Evolutionary conservation across 345 rosid genomes (phyloP).

Genomic region (Sisymbrium altissimum): DNA sequence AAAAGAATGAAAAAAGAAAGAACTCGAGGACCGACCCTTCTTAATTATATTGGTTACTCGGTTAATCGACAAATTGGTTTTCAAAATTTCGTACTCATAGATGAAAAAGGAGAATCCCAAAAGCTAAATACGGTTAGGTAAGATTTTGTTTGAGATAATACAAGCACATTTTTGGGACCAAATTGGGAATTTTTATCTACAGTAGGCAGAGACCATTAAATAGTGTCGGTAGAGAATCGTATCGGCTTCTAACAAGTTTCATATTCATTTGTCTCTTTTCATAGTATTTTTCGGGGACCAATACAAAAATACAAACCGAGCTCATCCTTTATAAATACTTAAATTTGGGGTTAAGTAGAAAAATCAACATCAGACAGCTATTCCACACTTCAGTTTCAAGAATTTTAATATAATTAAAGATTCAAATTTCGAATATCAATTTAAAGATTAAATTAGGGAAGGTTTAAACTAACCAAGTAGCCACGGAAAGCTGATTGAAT

Average conservation of each 20-base stretch:
- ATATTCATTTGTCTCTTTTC: slow-evolving; percentile 30
- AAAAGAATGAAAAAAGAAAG: neutral
- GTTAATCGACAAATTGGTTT: neutral
- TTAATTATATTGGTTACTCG: neutral
- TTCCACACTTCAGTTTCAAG: slow-evolving; percentile 6
- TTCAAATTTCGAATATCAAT: slow-evolving; percentile 2
- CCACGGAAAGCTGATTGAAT: slow-evolving; percentile 93
- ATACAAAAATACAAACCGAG: slow-evolving; percentile 24
- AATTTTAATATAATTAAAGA: neutral
- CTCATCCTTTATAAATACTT: neutral
- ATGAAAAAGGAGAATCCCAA: neutral
- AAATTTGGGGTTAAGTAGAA: slow-evolving; percentile 2
- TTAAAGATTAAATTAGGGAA: neutral
- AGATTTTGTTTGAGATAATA: neutral
- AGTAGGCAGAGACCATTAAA: slow-evolving; percentile 6
- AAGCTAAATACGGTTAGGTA: slow-evolving; percentile 11
- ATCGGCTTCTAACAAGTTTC: slow-evolving; percentile 11
- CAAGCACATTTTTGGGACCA: slow-evolving; percentile 13
- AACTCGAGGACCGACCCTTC: neutral
- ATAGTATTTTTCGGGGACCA: slow-evolving; percentile 29
- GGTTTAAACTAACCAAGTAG: slow-evolving; percentile 66
- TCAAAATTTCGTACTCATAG: neutral
- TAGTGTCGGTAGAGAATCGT: slow-evolving; percentile 34
- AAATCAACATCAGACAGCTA: slow-evolving; percentile 40
- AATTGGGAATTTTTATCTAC: neutral